phyloP scores from a whole-genome alignment of 2,329 filamentous ascomycete species.

The Cucurbitaria berberidis region DNA sequence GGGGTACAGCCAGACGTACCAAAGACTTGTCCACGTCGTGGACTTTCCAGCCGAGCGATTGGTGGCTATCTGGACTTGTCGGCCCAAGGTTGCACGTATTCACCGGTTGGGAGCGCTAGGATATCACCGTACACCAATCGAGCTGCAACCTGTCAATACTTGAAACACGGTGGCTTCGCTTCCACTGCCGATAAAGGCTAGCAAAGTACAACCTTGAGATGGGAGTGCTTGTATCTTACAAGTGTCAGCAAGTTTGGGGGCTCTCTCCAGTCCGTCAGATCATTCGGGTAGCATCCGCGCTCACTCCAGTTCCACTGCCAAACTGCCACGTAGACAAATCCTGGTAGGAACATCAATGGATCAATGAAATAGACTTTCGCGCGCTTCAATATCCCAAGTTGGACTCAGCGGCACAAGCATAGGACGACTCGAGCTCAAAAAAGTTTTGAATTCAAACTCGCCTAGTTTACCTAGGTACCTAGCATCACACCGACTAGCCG shows the following conservation, averaged over 20 bases:
- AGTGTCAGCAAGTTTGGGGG: background rate
- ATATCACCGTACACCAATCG: constrained; percentile 5
- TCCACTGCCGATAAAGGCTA: background rate
- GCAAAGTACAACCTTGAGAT: background rate
- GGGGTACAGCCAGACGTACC: background rate
- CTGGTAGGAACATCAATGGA: too few species aligned
- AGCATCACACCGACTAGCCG: too few species aligned
- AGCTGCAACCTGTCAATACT: background rate
- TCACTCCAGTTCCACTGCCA: too few species aligned
- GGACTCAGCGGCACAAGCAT: too few species aligned
- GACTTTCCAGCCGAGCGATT: background rate
- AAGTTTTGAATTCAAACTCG: too few species aligned
- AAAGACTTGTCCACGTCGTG: constrained; percentile 1
- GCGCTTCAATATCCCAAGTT: too few species aligned
- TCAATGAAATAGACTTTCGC: too few species aligned
- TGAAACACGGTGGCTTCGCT: constrained; percentile 9
- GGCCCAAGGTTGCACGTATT: too few species aligned
- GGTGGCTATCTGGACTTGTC: background rate
- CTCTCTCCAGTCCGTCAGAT: background rate
- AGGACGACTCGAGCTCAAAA: too few species aligned
- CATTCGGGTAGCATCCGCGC: background rate
- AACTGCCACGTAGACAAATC: too few species aligned
- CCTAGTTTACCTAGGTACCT: too few species aligned
- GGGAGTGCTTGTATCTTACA: background rate
- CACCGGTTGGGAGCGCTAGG: too few species aligned